These are phyloP conservation scores for Paramecium caudatum DNA, from an alignment of 73 alveolate species.

Conservation along the genomic window DNA sequence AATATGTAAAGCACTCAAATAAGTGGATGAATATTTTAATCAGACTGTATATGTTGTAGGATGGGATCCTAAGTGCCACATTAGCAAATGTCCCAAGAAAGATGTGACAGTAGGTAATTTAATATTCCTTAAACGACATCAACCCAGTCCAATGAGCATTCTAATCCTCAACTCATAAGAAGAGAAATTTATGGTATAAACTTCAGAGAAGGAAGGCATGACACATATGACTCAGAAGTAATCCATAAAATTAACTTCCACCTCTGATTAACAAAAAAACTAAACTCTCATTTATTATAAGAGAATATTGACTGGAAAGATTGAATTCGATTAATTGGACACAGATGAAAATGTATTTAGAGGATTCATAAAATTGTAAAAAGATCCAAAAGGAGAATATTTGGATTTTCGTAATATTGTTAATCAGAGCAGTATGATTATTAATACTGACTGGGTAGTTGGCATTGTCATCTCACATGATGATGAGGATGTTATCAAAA, in stretches of 20 bases:
- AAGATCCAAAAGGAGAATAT: slow-evolving; percentile 70
- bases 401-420: slow-evolving; percentile 42
- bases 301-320: slow-evolving; percentile 57
- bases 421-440: slow-evolving; percentile 17
- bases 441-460: slow-evolving; percentile 62
- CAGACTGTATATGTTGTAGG: slow-evolving; percentile 33
- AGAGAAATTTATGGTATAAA: slow-evolving; percentile 48
- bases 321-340: slow-evolving; percentile 46
- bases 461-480: slow-evolving; percentile 57
- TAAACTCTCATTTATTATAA: slow-evolving; percentile 35
- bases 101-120: slow-evolving; percentile 58
- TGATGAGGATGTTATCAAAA: slow-evolving; percentile 5
- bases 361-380: slow-evolving; percentile 57
- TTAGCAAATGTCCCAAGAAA: slow-evolving; percentile 13
- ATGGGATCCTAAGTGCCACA: slow-evolving; percentile 64
- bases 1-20: slow-evolving; percentile 13
- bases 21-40: slow-evolving; percentile 52
- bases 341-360: background rate
- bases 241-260: slow-evolving; percentile 53
- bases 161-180: slow-evolving; percentile 19
- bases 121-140: slow-evolving; percentile 21
- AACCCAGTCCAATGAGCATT: slow-evolving; percentile 46
- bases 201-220: slow-evolving; percentile 41
- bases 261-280: slow-evolving; percentile 23
- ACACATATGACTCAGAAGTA: background rate